phyloP scores from a whole-genome alignment of 2,329 filamentous ascomycete genomes.

The Leptographium lundbergii region DNA sequence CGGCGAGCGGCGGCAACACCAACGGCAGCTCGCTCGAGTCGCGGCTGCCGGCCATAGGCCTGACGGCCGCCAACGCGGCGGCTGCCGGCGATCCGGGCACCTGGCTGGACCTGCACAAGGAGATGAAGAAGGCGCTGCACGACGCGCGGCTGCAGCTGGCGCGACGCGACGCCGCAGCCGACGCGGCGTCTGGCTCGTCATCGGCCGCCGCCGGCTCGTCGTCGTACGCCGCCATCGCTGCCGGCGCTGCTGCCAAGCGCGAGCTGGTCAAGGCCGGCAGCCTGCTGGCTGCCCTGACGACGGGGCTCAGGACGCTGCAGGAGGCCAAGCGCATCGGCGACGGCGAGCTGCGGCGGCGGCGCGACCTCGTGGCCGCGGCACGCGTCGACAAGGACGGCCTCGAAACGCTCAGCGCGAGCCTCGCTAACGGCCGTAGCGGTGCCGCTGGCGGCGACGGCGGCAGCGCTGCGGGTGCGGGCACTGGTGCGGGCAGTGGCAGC shows the following conservation, averaged over 20 bases:
- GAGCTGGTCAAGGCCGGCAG: conserved; percentile 56
- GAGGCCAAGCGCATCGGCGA: conserved; percentile 49
- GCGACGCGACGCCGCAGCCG: conserved; percentile 47
- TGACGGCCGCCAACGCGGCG: conserved; percentile 25
- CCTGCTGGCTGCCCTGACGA: conserved; percentile 49
- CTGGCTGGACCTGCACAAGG: conserved; percentile 65
- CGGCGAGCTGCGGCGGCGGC: conserved; percentile 59
- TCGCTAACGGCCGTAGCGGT: conserved; percentile 28
- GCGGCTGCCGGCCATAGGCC: conserved; percentile 20
- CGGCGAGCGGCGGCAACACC: conserved; percentile 9
- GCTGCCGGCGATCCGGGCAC: conserved; percentile 48
- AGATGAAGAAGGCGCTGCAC: conserved; percentile 60
- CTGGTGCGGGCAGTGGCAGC: conserved; percentile 26
- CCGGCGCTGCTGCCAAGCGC: conserved; percentile 61
- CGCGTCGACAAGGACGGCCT: conserved; percentile 64
- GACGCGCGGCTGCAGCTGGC: conserved; percentile 55
- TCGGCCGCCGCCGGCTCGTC: background rate
- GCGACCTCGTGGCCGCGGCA: conserved; percentile 57
- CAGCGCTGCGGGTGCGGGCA: conserved; percentile 13
- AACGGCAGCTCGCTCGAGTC: conserved; percentile 19
- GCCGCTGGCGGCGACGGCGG: background rate
- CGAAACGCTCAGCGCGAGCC: conserved; percentile 55
- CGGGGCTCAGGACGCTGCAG: conserved; percentile 48
- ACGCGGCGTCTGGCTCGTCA: conserved; percentile 22
- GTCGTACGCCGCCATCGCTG: conserved; percentile 30